phyloP scores from a whole-genome alignment of 371 early-diverging fungal genomes.

The Zychaea mexicana region DNA sequence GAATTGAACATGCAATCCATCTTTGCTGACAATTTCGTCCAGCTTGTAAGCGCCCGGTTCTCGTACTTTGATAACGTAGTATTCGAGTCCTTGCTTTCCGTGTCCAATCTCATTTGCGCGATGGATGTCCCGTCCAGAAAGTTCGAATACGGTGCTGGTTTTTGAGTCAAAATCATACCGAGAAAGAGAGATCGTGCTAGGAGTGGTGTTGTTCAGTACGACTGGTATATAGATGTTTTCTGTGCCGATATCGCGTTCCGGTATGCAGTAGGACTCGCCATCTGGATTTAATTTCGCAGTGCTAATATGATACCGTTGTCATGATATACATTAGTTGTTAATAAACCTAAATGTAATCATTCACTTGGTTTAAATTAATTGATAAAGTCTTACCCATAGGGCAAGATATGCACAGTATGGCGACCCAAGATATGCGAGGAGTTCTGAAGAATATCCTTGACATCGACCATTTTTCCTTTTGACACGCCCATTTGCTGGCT shows the following conservation, averaged over 20 bases:
- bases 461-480: constrained; percentile 41
- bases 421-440: constrained; percentile 49
- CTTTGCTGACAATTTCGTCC: constrained; percentile 36
- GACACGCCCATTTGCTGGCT: constrained; percentile 42
- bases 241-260: constrained; percentile 28
- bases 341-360: too few species aligned
- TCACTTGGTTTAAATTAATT: too few species aligned
- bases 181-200: constrained; percentile 35
- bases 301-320: constrained; percentile 24
- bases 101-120: constrained; percentile 45
- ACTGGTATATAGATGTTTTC: constrained; percentile 49
- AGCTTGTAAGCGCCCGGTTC: constrained; percentile 46
- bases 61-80: constrained; percentile 36
- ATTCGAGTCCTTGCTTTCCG: constrained; percentile 37
- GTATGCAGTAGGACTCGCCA: constrained; percentile 45
- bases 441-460: constrained; percentile 40
- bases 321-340: too few species aligned
- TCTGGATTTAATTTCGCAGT: constrained; percentile 50
- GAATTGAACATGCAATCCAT: constrained; percentile 39
- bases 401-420: constrained; percentile 54
- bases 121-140: constrained; percentile 34
- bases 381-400: constrained; percentile 37
- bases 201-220: constrained; percentile 50
- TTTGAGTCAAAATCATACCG: constrained; percentile 46
- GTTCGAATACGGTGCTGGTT: constrained; percentile 10